Conservation (phyloP, 2,329 filamentous ascomycete genomes). For the Trichoderma cornu-damae region DNA sequence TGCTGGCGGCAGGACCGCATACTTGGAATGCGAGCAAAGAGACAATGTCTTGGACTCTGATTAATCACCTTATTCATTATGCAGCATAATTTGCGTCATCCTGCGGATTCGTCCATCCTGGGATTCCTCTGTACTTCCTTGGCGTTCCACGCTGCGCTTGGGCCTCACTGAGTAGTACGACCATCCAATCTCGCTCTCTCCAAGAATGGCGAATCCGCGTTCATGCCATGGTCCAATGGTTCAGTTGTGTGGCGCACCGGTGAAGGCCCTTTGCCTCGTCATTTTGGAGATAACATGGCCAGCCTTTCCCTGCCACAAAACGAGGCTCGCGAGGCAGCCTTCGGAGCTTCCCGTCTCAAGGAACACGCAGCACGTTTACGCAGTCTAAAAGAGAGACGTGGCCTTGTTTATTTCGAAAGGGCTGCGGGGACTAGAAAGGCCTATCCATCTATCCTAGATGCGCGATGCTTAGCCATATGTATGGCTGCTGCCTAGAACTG, state of each 20-base stretch:
- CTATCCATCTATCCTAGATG: too few relatives aligned
- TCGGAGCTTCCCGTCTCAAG: not conserved
- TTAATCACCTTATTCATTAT: not conserved
- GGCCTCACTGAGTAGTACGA: conserved; percentile 7
- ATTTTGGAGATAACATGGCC: not conserved
- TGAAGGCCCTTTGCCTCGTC: not conserved
- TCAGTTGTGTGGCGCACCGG: conserved; percentile 8
- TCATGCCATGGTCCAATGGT: not conserved
- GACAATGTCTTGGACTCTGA: conserved; percentile 14
- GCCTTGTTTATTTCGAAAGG: not conserved
- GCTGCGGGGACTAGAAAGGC: too few relatives aligned
- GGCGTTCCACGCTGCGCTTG: conserved; percentile 6
- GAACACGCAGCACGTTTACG: not conserved
- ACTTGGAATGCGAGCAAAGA: conserved; percentile 11
- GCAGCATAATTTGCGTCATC: conserved; percentile 13
- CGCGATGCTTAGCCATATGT: not conserved
- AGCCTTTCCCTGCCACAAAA: not conserved
- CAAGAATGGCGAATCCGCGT: conserved; percentile 4
- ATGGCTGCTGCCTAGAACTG: not conserved
- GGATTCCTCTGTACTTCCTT: conserved; percentile 7
- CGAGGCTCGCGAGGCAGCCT: not conserved
- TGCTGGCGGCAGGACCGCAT: not conserved
- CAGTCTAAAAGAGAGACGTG: not conserved
- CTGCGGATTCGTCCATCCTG: not conserved
- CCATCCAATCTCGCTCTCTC: conserved; percentile 11